These are phyloP conservation scores for Backusella morwellensis DNA, from an alignment of 192 early-diverging fungal species.

Conservation along the genomic window DNA sequence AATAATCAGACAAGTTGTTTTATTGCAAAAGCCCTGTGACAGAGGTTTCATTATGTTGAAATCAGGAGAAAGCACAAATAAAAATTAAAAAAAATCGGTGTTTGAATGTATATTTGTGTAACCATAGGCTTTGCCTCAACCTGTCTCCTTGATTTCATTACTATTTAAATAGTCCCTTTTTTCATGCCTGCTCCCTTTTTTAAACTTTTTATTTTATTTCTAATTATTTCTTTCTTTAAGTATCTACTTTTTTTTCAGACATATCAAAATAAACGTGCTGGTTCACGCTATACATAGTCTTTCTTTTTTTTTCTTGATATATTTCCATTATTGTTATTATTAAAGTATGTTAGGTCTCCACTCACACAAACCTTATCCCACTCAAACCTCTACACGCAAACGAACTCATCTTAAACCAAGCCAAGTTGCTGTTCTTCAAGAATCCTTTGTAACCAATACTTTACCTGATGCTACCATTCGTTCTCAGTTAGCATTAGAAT, in stretches of 20 bases:
- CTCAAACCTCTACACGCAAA: slow-evolving; percentile 13
- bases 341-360: slow-evolving; percentile 5
- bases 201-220: not conserved
- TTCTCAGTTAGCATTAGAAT: slow-evolving; percentile 11
- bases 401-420: slow-evolving; percentile 25
- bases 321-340: not conserved
- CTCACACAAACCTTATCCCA: slow-evolving; percentile 12
- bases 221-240: not conserved
- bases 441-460: slow-evolving; percentile 26
- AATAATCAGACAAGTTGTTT: not conserved
- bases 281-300: slow-evolving; percentile 11
- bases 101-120: not conserved
- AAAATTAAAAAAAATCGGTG: not conserved
- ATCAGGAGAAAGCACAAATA: not conserved
- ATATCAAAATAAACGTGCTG: slow-evolving; percentile 2
- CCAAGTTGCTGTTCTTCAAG: slow-evolving; percentile 28
- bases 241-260: not conserved
- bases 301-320: not conserved
- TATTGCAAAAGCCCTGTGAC: not conserved
- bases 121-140: not conserved
- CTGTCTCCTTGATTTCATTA: not conserved
- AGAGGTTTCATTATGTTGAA: slow-evolving; percentile 4
- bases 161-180: slow-evolving; percentile 4
- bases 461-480: slow-evolving; percentile 22
- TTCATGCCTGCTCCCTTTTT: not conserved